phyloP scores from a whole-genome alignment of 2,329 filamentous ascomycete species.

The Beauveria sp. region DNA sequence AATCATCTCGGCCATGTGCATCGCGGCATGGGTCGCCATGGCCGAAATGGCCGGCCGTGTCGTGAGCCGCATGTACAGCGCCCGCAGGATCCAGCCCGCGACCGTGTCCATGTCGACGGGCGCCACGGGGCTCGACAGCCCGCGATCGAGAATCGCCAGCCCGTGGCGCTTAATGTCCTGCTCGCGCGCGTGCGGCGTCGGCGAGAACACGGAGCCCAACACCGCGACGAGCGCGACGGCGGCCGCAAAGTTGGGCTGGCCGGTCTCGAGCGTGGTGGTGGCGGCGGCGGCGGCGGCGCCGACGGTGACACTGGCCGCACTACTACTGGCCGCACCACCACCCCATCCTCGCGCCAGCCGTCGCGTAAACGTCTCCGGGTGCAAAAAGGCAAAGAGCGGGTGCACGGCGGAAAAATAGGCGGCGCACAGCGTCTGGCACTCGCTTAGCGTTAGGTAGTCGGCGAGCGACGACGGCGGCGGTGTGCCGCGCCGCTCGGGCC shows the following conservation, averaged over 20 bases:
- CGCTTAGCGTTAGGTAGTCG: slow-evolving; percentile 2
- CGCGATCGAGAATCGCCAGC: slow-evolving; percentile 10
- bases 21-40: slow-evolving; percentile 13
- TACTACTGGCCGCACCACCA: too few relatives aligned
- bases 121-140: slow-evolving; percentile 6
- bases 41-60: slow-evolving; percentile 14
- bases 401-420: slow-evolving; percentile 13
- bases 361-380: neutral
- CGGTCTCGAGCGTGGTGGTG: neutral
- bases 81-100: slow-evolving; percentile 15
- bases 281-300: too few relatives aligned
- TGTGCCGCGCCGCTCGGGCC: slow-evolving; percentile 8
- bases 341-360: slow-evolving; percentile 1
- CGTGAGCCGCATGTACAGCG: slow-evolving; percentile 14
- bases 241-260: slow-evolving; percentile 11
- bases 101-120: slow-evolving; percentile 13
- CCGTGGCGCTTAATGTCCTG: slow-evolving; percentile 9
- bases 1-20: slow-evolving; percentile 14
- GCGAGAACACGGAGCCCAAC: slow-evolving; percentile 14
- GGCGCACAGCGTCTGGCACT: slow-evolving; percentile 9
- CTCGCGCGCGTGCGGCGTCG: slow-evolving; percentile 11
- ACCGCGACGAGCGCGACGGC: slow-evolving; percentile 12
- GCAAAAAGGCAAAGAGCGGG: slow-evolving; percentile 10
- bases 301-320: neutral
- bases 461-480: neutral